Conservation (phyloP, 225 moss, liverwort and hornwort species). For the Polytrichum commune region DNA sequence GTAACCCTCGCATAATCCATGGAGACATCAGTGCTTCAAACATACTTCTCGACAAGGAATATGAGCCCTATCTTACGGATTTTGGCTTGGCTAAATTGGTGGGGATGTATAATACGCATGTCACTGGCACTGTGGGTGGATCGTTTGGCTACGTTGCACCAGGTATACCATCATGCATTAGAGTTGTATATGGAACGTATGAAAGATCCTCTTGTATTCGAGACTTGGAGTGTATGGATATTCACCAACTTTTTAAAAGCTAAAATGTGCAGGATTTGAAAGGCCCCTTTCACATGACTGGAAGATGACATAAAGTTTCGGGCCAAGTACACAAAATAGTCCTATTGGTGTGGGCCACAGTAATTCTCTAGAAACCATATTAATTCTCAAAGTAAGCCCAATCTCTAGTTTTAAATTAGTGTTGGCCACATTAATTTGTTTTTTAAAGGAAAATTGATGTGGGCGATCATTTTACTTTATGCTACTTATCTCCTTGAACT, state of each 20-base stretch:
- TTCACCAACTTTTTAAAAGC: no score
- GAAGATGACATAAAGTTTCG: neutral
- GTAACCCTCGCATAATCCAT: conserved; percentile 51
- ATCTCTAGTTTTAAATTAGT: no score
- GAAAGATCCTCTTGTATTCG: no score
- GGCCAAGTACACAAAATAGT: neutral
- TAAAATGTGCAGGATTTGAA: no score
- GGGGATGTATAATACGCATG: conserved; percentile 29
- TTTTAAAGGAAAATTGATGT: no score
- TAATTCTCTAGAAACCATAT: no score
- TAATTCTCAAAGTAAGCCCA: no score
- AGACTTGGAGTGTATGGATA: no score
- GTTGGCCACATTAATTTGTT: no score
- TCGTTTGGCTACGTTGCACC: conserved; percentile 51
- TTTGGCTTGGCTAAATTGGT: conserved; percentile 52
- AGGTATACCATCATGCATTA: conserved; percentile 7
- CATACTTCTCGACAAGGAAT: conserved; percentile 38
- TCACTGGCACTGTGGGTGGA: conserved; percentile 45
- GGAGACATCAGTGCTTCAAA: conserved; percentile 46
- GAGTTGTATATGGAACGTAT: neutral
- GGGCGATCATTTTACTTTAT: no score
- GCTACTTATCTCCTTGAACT: no score
- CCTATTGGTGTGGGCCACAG: neutral
- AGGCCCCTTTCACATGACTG: neutral
- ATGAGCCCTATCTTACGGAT: conserved; percentile 46